Base-by-base conservation (phyloP, 2,329 filamentous ascomycete genomes). In the Sclerotinia glacialis region DNA sequence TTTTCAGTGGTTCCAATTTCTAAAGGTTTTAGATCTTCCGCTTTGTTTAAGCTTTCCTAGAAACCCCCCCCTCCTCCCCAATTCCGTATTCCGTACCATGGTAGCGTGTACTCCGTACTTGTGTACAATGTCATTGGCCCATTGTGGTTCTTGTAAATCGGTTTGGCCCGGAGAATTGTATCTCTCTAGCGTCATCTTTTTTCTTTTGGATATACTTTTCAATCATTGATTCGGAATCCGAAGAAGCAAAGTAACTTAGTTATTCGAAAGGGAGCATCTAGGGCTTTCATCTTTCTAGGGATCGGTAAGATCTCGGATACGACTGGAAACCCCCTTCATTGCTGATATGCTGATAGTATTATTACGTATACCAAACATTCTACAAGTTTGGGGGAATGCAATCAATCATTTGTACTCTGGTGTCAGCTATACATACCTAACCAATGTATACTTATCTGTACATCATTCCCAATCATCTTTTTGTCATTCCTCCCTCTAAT, bases 31-130 rank as follows among this genome's bases (percentile, higher is more conserved):
- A 63, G 60, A 54, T 23, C 47, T 63, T 63, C 49, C 26, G 31
- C 21, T 64, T 53, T 37, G 46, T 40, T 62, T 26, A 31, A n/a
- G 28, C 44, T 50, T 62, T 12, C 50, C 28, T n/a, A 55, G 31
- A 37, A 37, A 2, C 12, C 12, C n/a, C 46, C n/a, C 21, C 44
- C 44, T 6, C 12, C n/a, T n/a, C n/a, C 21, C 44, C 44, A 40
- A 16, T 40, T 54, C 28, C 28, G 28, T 7, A 5, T 28, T 34
- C 21, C 52, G 52, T 54, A n/a, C 28, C 52, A 54, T 54, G 28
- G 26, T 9, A 54, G 52, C 21, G 18, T 54, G 52, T 34, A 21
- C 31, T n/a, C n/a, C n/a, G n/a, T n/a, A n/a, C n/a, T n/a, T 31
- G 18, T 54, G 52, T 34, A 21, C 31, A 28, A 54, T 54, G 28